phyloP scores from a whole-genome alignment of 192 early-diverging fungal genomes.

The Linnemannia exigua region DNA sequence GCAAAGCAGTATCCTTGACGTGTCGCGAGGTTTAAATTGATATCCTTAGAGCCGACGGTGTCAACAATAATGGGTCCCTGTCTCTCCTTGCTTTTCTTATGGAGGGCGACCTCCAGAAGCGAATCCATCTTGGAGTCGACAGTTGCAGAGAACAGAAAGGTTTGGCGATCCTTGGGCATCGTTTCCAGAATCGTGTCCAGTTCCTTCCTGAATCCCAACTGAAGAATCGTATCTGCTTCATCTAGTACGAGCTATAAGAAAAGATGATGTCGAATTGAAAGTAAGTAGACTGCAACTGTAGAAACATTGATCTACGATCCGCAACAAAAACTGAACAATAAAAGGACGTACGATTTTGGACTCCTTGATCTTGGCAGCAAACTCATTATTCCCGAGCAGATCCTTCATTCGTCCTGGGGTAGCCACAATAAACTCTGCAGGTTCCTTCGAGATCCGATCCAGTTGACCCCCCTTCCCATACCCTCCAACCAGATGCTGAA shows the following conservation, averaged over 20 bases:
- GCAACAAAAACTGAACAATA: background rate
- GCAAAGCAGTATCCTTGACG: slow-evolving; percentile 82
- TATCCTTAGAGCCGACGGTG: slow-evolving; percentile 86
- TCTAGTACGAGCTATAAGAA: slow-evolving; percentile 83
- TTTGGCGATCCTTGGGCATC: slow-evolving; percentile 82
- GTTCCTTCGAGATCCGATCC: slow-evolving; percentile 56
- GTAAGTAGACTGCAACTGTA: background rate
- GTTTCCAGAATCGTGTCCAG: slow-evolving; percentile 75
- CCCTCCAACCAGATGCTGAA: slow-evolving; percentile 85
- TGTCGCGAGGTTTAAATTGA: slow-evolving; percentile 81
- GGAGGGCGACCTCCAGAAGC: slow-evolving; percentile 75
- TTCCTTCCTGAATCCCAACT: slow-evolving; percentile 92
- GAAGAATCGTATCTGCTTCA: slow-evolving; percentile 94
- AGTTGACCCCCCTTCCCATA: slow-evolving; percentile 70
- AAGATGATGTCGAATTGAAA: background rate
- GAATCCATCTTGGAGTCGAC: slow-evolving; percentile 76
- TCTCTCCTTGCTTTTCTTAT: slow-evolving; percentile 66
- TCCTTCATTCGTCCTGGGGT: slow-evolving; percentile 96
- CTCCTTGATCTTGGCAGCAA: slow-evolving; percentile 56
- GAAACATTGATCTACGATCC: background rate
- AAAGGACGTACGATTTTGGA: slow-evolving; percentile 65
- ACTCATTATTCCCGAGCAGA: slow-evolving; percentile 67
- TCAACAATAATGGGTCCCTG: slow-evolving; percentile 73
- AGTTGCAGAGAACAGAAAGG: slow-evolving; percentile 96
- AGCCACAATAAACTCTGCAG: slow-evolving; percentile 90